Percentiles rank a stretch among this genome's conserved stretches.
Evolutionary conservation across 331 rosid species (phyloP).

Genomic region (Saraca asoca): DNA sequence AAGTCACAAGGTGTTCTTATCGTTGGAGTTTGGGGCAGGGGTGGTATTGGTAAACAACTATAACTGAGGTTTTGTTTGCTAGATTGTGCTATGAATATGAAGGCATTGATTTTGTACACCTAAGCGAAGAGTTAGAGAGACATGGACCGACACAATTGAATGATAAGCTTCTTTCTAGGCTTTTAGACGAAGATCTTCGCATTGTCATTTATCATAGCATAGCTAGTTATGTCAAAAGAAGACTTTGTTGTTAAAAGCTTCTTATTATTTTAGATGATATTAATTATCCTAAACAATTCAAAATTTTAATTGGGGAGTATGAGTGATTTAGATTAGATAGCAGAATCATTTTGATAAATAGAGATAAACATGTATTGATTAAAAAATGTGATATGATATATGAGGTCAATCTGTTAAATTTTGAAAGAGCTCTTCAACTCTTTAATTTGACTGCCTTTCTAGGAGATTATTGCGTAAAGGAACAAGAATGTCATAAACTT

Average conservation of each 20-base stretch:
- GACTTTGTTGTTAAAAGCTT: background rate
- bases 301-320: background rate
- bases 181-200: background rate
- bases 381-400: background rate
- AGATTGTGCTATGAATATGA: background rate
- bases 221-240: background rate
- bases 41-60: no score
- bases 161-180: background rate
- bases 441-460: background rate
- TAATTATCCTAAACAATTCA: background rate
- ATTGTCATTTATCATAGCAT: background rate
- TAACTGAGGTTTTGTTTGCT: no score
- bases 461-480: background rate
- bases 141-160: background rate
- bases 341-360: background rate
- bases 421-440: background rate
- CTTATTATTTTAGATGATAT: conserved; percentile 26
- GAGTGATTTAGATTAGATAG: background rate
- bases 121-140: background rate
- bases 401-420: background rate
- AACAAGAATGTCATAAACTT: background rate
- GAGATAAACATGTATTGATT: background rate
- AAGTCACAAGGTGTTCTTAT: background rate
- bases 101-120: background rate
- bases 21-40: background rate